phyloP scores from a whole-genome alignment of 73 alveolate species.

The Stentor coeruleus region DNA sequence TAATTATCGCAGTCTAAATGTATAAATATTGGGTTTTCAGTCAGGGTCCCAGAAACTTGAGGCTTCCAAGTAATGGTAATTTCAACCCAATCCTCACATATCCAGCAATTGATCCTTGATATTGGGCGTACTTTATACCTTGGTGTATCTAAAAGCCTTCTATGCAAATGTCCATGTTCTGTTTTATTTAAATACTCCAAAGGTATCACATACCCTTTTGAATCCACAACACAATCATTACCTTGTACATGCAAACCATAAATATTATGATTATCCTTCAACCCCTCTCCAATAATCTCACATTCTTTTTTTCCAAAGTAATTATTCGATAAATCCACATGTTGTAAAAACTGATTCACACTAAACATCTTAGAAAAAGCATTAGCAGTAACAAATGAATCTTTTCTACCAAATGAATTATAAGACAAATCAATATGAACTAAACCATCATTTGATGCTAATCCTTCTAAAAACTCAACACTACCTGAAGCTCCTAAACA shows the following conservation, averaged over 20 bases:
- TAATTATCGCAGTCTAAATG: constrained; percentile 17
- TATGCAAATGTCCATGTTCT: neutral
- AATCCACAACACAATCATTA: constrained; percentile 69
- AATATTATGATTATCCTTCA: constrained; percentile 65
- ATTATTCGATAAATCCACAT: constrained; percentile 74
- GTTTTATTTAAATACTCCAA: neutral
- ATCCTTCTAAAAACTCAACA: constrained; percentile 9
- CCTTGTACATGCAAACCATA: constrained; percentile 85
- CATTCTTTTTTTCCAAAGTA: constrained; percentile 52
- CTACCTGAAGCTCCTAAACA: constrained; percentile 47
- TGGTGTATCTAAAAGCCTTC: neutral
- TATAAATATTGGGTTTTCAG: neutral
- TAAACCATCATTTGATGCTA: neutral
- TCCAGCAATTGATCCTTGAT: constrained; percentile 5
- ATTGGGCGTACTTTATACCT: neutral
- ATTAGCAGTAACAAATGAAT: neutral
- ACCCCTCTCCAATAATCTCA: constrained; percentile 49
- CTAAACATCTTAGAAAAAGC: constrained; percentile 43
- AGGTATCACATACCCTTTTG: constrained; percentile 68
- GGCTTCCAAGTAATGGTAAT: neutral
- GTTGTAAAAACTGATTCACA: constrained; percentile 51
- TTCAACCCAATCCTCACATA: constrained; percentile 17
- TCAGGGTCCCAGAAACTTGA: neutral
- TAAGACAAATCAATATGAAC: neutral
- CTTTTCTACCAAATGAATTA: neutral